These are phyloP conservation scores for Cymbopogon flexuosus DNA, from an alignment of 202 grass and related monocot genomes.

Conservation along the genomic window DNA sequence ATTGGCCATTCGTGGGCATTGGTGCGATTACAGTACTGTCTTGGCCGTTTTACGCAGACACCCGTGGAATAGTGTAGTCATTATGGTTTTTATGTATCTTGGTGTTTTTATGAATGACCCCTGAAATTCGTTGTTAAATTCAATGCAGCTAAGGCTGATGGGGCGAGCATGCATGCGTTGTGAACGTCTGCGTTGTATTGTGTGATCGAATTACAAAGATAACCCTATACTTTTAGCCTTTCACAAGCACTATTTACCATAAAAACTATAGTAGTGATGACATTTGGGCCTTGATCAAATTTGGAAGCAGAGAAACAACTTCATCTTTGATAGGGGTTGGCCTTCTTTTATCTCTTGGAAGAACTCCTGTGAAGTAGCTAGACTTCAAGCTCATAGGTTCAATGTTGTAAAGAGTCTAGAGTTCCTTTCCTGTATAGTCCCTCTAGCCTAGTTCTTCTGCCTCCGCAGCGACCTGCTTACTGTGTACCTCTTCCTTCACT, in stretches of 20 bases:
- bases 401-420: too few relatives aligned
- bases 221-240: not conserved
- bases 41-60: not conserved
- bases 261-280: not conserved
- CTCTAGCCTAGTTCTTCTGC: too few relatives aligned
- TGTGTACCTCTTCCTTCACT: too few relatives aligned
- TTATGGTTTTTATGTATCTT: not conserved
- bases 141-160: not conserved
- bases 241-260: not conserved
- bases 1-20: not conserved
- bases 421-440: too few relatives aligned
- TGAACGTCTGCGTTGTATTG: too few relatives aligned
- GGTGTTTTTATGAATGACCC: not conserved
- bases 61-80: not conserved
- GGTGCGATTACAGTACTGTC: not conserved
- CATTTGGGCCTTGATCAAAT: not conserved
- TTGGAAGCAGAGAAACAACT: too few relatives aligned
- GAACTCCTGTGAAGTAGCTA: too few relatives aligned
- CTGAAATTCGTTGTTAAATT: not conserved
- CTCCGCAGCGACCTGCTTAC: too few relatives aligned
- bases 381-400: too few relatives aligned
- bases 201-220: not conserved
- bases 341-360: too few relatives aligned
- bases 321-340: too few relatives aligned
- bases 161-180: too few relatives aligned